phyloP scores from a whole-genome alignment of 2,329 filamentous ascomycete species.

The Fusarium secorum region DNA sequence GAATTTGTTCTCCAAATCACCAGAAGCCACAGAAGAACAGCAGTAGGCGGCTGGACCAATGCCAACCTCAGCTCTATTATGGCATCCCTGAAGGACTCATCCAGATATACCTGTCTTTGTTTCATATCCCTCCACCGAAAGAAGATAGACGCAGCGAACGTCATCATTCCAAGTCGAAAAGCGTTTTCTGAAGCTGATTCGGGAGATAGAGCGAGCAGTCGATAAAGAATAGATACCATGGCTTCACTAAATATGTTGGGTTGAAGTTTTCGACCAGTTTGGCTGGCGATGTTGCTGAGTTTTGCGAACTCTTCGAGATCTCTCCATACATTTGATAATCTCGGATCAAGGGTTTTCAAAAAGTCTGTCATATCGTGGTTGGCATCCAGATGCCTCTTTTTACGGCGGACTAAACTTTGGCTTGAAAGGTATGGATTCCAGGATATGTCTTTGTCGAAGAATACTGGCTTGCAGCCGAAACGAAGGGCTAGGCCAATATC shows the following conservation, averaged over 20 bases:
- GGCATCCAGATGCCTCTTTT: not conserved
- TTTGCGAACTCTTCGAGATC: constrained; percentile 25
- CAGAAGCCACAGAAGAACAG: constrained; percentile 22
- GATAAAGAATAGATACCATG: constrained; percentile 25
- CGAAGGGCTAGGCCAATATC: constrained; percentile 24
- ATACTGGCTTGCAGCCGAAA: constrained; percentile 17
- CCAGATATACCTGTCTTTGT: constrained; percentile 11
- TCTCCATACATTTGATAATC: constrained; percentile 18
- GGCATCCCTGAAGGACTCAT: not conserved
- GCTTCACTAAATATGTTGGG: constrained; percentile 33
- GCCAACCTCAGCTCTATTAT: not conserved
- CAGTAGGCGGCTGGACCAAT: not conserved
- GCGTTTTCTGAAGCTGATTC: not conserved
- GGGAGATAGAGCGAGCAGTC: constrained; percentile 17
- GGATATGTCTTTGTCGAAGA: constrained; percentile 17
- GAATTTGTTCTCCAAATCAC: not conserved
- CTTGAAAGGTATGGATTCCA: constrained; percentile 23
- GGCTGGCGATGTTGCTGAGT: constrained; percentile 30
- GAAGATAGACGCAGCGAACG: constrained; percentile 18
- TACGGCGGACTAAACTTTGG: not conserved
- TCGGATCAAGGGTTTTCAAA: constrained; percentile 12
- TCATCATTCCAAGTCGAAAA: constrained; percentile 23
- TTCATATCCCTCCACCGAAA: constrained; percentile 32
- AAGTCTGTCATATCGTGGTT: not conserved
- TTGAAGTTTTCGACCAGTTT: constrained; percentile 23